These are phyloP conservation scores for Biscogniauxia mediterranea DNA, from an alignment of 2,329 filamentous ascomycete genomes.

Conservation along the genomic window DNA sequence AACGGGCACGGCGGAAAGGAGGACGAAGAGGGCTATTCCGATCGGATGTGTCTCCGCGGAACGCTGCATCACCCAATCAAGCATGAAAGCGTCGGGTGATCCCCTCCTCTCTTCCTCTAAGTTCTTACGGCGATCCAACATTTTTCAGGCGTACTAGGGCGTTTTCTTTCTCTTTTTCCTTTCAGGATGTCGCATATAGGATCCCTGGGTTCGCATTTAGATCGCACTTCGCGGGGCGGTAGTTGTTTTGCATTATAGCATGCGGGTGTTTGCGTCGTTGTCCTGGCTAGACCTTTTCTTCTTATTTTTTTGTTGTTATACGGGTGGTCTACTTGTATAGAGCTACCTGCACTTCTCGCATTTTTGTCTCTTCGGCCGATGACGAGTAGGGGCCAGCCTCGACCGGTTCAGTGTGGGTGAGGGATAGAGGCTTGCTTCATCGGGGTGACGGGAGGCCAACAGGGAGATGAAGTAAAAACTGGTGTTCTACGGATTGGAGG, in stretches of 20 bases:
- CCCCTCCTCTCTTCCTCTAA: neutral
- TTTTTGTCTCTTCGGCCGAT: neutral
- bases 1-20: constrained; percentile 34
- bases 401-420: no score
- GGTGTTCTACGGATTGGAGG: neutral
- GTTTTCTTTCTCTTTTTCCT: neutral
- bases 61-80: constrained; percentile 68
- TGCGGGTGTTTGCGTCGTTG: neutral
- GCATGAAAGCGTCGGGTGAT: constrained; percentile 26
- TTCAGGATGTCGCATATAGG: neutral
- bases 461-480: neutral
- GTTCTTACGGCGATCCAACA: neutral
- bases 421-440: neutral
- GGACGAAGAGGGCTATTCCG: constrained; percentile 26
- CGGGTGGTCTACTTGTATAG: neutral
- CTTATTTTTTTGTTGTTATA: neutral
- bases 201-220: neutral
- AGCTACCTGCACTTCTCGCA: neutral
- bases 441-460: neutral
- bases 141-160: neutral
- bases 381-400: neutral
- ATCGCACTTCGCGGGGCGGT: neutral
- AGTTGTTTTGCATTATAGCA: neutral
- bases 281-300: neutral
- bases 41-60: constrained; percentile 62